A percentile compares a stretch with the other conserved stretches of the same genome.
Evolutionary conservation across 768 basidiomycete genomes (phyloP).

Genomic region (Xerocomellus dryophilus): DNA sequence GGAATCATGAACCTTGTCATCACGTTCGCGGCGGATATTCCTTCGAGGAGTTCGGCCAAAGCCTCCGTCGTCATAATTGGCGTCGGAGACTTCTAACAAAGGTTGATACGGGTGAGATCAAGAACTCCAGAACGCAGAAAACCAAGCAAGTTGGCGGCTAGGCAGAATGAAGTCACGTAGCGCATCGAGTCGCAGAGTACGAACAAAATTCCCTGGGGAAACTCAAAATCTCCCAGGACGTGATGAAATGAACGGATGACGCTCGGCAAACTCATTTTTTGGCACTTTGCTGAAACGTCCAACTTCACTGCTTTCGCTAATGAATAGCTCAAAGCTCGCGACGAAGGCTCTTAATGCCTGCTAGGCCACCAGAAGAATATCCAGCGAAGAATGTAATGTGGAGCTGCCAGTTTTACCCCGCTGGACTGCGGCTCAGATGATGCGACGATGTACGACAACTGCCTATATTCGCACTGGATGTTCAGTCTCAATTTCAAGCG

Average conservation of each 20-base stretch:
- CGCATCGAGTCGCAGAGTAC: slow-evolving; percentile 35
- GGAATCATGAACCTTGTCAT: slow-evolving; percentile 87
- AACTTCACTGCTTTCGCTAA: slow-evolving; percentile 46
- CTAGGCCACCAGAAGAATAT: slow-evolving; percentile 20
- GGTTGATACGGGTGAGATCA: slow-evolving; percentile 39
- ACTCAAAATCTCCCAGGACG: slow-evolving; percentile 27
- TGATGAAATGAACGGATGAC: slow-evolving; percentile 18
- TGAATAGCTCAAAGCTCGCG: slow-evolving; percentile 47
- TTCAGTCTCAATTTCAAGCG: slow-evolving; percentile 72
- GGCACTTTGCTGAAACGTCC: slow-evolving; percentile 28
- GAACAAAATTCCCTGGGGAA: slow-evolving; percentile 20
- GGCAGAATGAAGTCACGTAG: slow-evolving; percentile 46
- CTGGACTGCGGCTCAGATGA: slow-evolving; percentile 44
- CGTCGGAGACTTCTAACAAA: slow-evolving; percentile 63
- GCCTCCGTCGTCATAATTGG: slow-evolving; percentile 54
- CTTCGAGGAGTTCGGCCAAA: slow-evolving; percentile 45
- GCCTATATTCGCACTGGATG: slow-evolving; percentile 42
- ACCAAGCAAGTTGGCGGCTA: slow-evolving; percentile 39
- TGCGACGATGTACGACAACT: slow-evolving; percentile 33
- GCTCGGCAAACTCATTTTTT: slow-evolving; percentile 29
- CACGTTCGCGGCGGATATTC: slow-evolving; percentile 66
- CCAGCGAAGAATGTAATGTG: slow-evolving; percentile 24
- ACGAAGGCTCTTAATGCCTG: slow-evolving; percentile 36
- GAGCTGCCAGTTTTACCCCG: slow-evolving; percentile 46
- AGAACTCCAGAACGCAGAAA: slow-evolving; percentile 46